These are phyloP conservation scores for Metarhizium robertsii DNA, from an alignment of 2,329 filamentous ascomycete species.

Conservation along the genomic window DNA sequence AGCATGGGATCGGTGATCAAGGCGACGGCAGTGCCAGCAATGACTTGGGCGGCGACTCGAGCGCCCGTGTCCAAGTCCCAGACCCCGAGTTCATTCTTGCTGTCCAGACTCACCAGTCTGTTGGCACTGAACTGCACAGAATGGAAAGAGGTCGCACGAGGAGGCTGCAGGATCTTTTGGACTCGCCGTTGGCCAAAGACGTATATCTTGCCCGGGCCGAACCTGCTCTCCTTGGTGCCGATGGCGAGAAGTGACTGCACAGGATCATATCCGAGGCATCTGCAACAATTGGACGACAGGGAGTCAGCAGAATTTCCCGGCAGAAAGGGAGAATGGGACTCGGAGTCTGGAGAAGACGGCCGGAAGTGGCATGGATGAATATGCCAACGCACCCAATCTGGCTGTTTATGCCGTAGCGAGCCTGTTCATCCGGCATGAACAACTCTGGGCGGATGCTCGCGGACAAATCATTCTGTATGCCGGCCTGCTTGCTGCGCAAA, in stretches of 20 bases:
- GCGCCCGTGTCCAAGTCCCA: conserved; percentile 69
- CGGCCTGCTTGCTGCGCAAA: conserved; percentile 84
- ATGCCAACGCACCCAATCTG: conserved; percentile 46
- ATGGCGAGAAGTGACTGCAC: conserved; percentile 89
- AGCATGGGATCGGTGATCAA: conserved; percentile 80
- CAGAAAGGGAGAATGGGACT: conserved; percentile 2
- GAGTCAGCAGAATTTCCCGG: not conserved
- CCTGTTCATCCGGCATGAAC: conserved; percentile 77
- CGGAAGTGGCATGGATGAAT: conserved; percentile 5
- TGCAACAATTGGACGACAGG: conserved; percentile 19
- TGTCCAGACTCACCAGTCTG: conserved; percentile 76
- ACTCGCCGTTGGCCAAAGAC: conserved; percentile 78
- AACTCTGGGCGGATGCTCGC: conserved; percentile 66
- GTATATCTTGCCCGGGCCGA: conserved; percentile 80
- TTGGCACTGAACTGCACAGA: conserved; percentile 78
- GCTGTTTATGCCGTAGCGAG: conserved; percentile 73
- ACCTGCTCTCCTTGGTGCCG: conserved; percentile 80
- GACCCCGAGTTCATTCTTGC: conserved; percentile 73
- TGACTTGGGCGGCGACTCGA: conserved; percentile 59
- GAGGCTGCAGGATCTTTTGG: conserved; percentile 61
- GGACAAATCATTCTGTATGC: conserved; percentile 85
- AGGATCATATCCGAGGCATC: conserved; percentile 82
- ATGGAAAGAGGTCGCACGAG: conserved; percentile 64
- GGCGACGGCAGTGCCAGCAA: conserved; percentile 65
- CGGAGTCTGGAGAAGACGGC: not conserved